Base-by-base conservation (phyloP, 805 yeast genomes). In the Tetrapisispora phaffii region DNA sequence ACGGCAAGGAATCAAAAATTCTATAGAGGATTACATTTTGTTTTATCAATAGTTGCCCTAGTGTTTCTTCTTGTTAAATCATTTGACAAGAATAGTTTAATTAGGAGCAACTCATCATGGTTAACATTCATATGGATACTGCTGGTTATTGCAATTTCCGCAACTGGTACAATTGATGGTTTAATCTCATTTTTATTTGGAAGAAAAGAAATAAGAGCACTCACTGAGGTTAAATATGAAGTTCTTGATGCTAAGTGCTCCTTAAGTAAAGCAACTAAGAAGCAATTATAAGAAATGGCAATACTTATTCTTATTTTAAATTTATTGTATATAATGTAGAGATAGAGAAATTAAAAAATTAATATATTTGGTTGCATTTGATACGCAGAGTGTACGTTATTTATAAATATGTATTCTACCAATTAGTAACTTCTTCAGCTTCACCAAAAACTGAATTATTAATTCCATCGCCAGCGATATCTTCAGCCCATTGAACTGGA, bases 351-450 rank as follows among this genome's bases (percentile, higher is more conserved):
- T 28, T 28, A 28, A 28, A 12, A 35, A n/a, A n/a, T 21, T 7
- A 20, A 19, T 17, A n/a, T 17, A 12, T 35, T 4, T 20, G 8
- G 20, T 21, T n/a, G n/a, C n/a, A n/a, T n/a, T n/a, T n/a, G n/a
- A n/a, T n/a, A n/a, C n/a, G n/a, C n/a, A n/a, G n/a, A n/a, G n/a
- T n/a, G n/a, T n/a, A n/a, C 13, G 17, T 19, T 10, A 8, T 20
- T 21, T 3, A 28, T 38, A 10, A 38, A 26, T 20, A 17, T 28
- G 13, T 17, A 8, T 34, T 4, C 59, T 63, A 90, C 98, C 98
- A 90, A 50, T 81, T 85, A 26, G 97, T 87, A 41, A 93, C 89
- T 59, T 85, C 89, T 59, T 85, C 95, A 15, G 95, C 94, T 64
- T 90, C 98, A 1, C 97, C 97, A 61, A 90, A 89, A 12, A 88